Base-by-base conservation (phyloP, 306 rosid species). In the Echinosophora koreensis region DNA sequence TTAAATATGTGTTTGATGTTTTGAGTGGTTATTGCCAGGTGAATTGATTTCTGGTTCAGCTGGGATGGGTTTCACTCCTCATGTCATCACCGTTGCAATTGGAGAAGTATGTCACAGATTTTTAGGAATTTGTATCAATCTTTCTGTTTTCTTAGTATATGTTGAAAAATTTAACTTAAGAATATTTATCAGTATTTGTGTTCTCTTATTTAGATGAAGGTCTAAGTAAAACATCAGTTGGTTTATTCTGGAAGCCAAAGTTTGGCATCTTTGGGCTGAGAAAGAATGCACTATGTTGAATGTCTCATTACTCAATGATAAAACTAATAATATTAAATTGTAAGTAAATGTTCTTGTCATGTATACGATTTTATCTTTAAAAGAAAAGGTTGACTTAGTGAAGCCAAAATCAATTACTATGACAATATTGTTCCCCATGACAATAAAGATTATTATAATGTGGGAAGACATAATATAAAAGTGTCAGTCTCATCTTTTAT, bases 61-160 rank as follows among this genome's bases (percentile, higher is more conserved):
- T 58, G 98, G 98, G 63, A 91, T 86, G 86, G 97, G 98, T 69
- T 92, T 92, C 80, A 87, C 96, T 54, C 94, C 99, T 32, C 99
- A 96, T 85, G 84, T 96, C 77, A 92, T 96, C 88, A 83, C 89
- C 77, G 71, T 92, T 78, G 94, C 88, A 47, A 44, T 88, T 58
- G 97, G 99, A 89, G 99, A 96, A 85, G 99, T 95, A 89, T 71
- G 86, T 12, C 28, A 34, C 76, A 12, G 42, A 73, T 50, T 60
- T 66, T 50, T 61, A 49, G 66, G 65, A 66, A 50, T 70, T 49
- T 74, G 15, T 56, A 22, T 52, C 6, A 12, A 32, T 62, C 3
- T 71, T 63, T 34, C 69, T 51, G 11, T 17, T 37, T 42, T 55
- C 17, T 58, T 63, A 10, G 42, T 69, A 46, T 30, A 30, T 11